phyloP scores from a whole-genome alignment of 805 yeast species.

The Lachancea lanzarotensis region DNA sequence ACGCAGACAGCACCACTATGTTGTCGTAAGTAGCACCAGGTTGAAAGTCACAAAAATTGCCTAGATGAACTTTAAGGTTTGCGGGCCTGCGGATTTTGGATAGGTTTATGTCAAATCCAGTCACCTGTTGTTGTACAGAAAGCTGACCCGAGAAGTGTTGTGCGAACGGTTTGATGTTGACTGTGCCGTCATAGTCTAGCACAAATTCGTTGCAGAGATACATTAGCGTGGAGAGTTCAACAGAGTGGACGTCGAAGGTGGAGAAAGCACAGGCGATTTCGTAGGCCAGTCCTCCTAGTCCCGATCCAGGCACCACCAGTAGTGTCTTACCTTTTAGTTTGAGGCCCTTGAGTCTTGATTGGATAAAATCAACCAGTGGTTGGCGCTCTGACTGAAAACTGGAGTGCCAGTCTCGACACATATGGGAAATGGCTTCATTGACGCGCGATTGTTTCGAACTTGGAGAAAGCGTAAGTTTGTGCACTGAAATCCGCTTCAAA shows the following conservation, averaged over 20 bases:
- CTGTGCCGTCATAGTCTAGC: constrained; percentile 29
- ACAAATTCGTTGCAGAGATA: constrained; percentile 57
- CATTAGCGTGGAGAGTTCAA: constrained; percentile 77
- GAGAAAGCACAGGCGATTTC: constrained; percentile 41
- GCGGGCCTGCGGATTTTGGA: constrained; percentile 35
- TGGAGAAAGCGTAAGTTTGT: constrained; percentile 8
- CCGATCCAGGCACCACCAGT: constrained; percentile 81
- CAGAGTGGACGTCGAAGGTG: constrained; percentile 52
- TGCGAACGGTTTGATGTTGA: constrained; percentile 43
- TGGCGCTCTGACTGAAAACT: constrained; percentile 43
- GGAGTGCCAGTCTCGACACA: constrained; percentile 69
- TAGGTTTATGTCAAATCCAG: constrained; percentile 33
- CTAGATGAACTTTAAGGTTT: constrained; percentile 44
- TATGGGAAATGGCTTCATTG: constrained; percentile 67
- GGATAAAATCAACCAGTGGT: constrained; percentile 51
- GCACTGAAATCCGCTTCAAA: constrained; percentile 13
- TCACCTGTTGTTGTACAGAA: constrained; percentile 42
- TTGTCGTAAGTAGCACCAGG: constrained; percentile 34
- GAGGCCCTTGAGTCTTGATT: constrained; percentile 33
- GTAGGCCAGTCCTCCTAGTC: constrained; percentile 72
- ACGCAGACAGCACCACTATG: constrained; percentile 58
- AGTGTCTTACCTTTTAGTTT: constrained; percentile 36
- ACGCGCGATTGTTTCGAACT: constrained; percentile 38
- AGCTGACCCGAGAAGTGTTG: constrained; percentile 67
- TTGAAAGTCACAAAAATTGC: constrained; percentile 58